Base-by-base conservation (phyloP, 805 yeast species). In the Helenozyma baotianmanensis region DNA sequence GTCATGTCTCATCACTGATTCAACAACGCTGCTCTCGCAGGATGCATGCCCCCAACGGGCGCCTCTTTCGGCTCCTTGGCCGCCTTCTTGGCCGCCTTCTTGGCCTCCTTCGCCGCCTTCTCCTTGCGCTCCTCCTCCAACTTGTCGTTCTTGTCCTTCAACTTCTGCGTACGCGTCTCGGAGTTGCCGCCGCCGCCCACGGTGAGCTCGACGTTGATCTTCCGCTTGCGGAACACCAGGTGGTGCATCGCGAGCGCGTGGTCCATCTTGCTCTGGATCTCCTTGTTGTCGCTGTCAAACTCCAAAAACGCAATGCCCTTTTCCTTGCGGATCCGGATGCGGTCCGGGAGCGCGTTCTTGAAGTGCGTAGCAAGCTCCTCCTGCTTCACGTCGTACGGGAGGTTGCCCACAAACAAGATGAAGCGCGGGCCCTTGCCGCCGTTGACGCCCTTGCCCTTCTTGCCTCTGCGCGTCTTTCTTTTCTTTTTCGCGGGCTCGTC, bases 121-220 rank as follows among this genome's bases (percentile, higher is more conserved):
- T 68, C 74, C 38, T 64, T 72, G 47, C 94, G 72, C 52, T 89
- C 95, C 17, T 70, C 80, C 27, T 72, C 72, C 47, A 89, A 62
- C 50, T 80, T 80, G 27, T 75, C 81, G 56, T 90, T 90, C 68
- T 90, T 90, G 30, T 72, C 74, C 51, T 77, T 76, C 47, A 92
- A 70, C 60, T 92, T 92, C 35, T 74, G 34, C 27, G 25, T 48
- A 51, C 94, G 65, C 25, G 64, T 70, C 38, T 72, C 64, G 8
- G 94, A 79, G 56, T 90, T 90, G 36, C 97, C 97, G 29, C 98
- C 98, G 25, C 98, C 98, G 36, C 98, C 98, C 31, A 87, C 98
- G 2, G 97, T 92, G 48, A 92, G 70, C 57, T 92, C 98, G 22
- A 92, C 97, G 53, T 92, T 92, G 51, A 92, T 89, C 56, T 80